Evolutionary conservation across 257 asterid genomes (phyloP).

Genomic region (Solanum medicagineum): DNA sequence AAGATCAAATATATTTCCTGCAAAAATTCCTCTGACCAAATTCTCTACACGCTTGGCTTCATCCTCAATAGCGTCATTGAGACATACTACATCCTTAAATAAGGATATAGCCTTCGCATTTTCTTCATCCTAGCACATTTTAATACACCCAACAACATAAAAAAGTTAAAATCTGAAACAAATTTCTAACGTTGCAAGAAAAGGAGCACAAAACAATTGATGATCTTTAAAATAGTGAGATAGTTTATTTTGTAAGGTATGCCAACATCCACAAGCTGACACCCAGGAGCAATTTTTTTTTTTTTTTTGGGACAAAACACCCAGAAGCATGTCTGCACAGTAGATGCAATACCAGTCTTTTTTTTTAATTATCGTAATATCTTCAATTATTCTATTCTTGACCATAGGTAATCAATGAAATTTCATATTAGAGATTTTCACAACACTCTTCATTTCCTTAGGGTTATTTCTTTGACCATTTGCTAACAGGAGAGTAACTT

Average conservation of each 20-base stretch:
- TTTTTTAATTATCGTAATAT: neutral
- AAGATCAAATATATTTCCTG: slow-evolving; percentile 98
- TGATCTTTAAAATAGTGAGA: neutral
- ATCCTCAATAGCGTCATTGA: slow-evolving; percentile 70
- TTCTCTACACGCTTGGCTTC: slow-evolving; percentile 55
- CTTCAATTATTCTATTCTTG: neutral
- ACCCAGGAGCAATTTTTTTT: too few species aligned
- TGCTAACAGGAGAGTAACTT: neutral
- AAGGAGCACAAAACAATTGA: neutral
- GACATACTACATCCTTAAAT: slow-evolving; percentile 58
- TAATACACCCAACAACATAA: neutral
- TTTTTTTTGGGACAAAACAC: too few species aligned
- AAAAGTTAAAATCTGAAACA: neutral
- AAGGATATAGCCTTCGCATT: slow-evolving; percentile 87
- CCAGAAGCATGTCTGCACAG: neutral
- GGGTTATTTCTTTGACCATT: neutral
- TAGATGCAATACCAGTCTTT: neutral
- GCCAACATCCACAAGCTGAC: neutral
- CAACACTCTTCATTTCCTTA: neutral
- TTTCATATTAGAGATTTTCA: neutral
- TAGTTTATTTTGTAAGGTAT: neutral
- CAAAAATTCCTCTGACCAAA: slow-evolving; percentile 88
- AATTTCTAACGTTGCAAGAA: neutral
- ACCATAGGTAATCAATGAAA: neutral
- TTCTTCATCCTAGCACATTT: slow-evolving; percentile 65